A percentile compares a stretch with the other conserved stretches of the same genome.
These are phyloP conservation scores for Scytalidium sp. DNA, from an alignment of 2,329 filamentous ascomycete species.

Conservation along the genomic window DNA sequence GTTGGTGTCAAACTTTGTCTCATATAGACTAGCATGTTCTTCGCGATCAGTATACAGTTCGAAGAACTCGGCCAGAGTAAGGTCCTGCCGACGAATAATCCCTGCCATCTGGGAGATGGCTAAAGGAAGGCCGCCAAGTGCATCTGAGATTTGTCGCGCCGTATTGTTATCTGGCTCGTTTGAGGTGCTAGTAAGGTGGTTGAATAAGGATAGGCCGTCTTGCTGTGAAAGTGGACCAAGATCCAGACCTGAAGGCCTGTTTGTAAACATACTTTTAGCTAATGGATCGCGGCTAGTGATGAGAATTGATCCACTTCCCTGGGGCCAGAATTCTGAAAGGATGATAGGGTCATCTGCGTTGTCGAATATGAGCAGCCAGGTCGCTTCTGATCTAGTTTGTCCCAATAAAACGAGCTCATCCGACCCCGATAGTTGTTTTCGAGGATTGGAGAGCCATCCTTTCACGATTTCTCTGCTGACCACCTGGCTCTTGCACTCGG, in stretches of 20 bases:
- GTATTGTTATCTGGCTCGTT: conserved; percentile 6
- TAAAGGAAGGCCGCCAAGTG: conserved; percentile 17
- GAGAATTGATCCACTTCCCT: conserved; percentile 17
- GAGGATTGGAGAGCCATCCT: conserved; percentile 6
- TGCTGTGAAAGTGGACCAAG: conserved; percentile 10
- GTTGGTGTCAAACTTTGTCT: conserved; percentile 1
- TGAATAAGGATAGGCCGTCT: conserved; percentile 3
- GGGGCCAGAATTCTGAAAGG: conserved; percentile 22
- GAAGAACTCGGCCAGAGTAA: conserved; percentile 7
- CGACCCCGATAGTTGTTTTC: conserved; percentile 3
- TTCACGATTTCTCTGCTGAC: conserved; percentile 4
- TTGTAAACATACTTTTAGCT: conserved; percentile 11
- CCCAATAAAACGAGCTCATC: background rate
- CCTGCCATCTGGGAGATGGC: conserved; percentile 21
- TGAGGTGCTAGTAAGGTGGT: conserved; percentile 2
- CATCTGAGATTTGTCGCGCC: conserved; percentile 10
- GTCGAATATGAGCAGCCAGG: conserved; percentile 25
- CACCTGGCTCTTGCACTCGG: conserved; percentile 12
- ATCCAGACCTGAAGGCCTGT: conserved; percentile 7
- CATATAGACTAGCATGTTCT: conserved; percentile 1
- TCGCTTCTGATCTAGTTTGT: conserved; percentile 10
- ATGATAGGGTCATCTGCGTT: conserved; percentile 21
- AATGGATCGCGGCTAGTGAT: conserved; percentile 25
- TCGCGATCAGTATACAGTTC: conserved; percentile 5
- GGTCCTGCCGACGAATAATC: conserved; percentile 15